These are phyloP conservation scores for Penicillium palitans DNA, from an alignment of 2,329 filamentous ascomycete genomes.

Conservation along the genomic window DNA sequence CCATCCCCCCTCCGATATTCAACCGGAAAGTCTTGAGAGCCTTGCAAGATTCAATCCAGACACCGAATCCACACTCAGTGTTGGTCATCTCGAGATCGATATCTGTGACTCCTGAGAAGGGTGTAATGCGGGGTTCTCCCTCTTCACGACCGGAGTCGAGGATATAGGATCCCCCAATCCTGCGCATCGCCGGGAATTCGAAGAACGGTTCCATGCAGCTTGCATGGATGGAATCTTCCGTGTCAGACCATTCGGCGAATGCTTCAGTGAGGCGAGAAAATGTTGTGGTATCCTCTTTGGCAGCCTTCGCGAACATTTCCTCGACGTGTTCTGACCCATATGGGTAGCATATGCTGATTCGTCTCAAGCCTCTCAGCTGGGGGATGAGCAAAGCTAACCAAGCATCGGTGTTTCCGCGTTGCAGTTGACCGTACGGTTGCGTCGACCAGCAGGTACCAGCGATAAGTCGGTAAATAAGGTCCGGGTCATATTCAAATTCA, in stretches of 20 bases:
- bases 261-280: neutral
- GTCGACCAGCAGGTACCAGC: neutral
- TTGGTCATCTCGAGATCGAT: neutral
- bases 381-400: constrained; percentile 4
- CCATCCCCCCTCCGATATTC: neutral
- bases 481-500: neutral
- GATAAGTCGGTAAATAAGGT: neutral
- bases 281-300: neutral
- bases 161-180: neutral
- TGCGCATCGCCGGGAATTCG: neutral
- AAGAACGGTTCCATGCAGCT: constrained; percentile 4
- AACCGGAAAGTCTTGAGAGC: constrained; percentile 1
- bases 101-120: constrained; percentile 1
- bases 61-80: neutral
- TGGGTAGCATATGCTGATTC: neutral
- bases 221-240: neutral
- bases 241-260: neutral
- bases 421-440: neutral
- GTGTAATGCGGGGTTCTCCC: neutral
- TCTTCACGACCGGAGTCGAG: neutral
- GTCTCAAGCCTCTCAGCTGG: neutral
- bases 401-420: constrained; percentile 1
- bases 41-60: constrained; percentile 3
- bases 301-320: neutral
- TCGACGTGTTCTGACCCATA: neutral